phyloP scores from a whole-genome alignment of 1,284 basidiomycete genomes.

The Tylopilus sp. region DNA sequence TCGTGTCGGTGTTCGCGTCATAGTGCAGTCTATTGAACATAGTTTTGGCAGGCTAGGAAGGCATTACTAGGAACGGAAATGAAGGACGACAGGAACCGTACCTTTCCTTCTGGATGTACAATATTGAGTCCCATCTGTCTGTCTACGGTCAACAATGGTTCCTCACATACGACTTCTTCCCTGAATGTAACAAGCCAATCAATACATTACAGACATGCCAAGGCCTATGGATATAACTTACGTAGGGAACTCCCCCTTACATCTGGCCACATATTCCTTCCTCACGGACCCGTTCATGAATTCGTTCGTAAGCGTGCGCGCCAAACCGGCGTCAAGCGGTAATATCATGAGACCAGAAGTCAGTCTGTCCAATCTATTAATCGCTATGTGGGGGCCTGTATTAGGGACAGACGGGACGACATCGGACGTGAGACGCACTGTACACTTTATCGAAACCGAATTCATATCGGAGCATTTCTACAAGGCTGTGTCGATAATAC shows the following conservation, averaged over 20 bases:
- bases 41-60: conserved; percentile 76
- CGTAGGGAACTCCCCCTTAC: conserved; percentile 81
- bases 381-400: conserved; percentile 53
- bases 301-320: conserved; percentile 73
- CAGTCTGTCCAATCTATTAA: conserved; percentile 91
- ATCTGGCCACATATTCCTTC: conserved; percentile 92
- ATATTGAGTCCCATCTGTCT: conserved; percentile 95
- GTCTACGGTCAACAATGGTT: conserved; percentile 91
- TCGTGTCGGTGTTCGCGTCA: conserved; percentile 79
- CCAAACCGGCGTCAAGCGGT: conserved; percentile 73
- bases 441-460: conserved; percentile 83
- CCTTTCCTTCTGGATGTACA: conserved; percentile 92
- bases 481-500: conserved; percentile 84
- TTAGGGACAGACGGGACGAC: background rate
- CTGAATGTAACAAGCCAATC: conserved; percentile 40
- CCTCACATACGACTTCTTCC: conserved; percentile 77
- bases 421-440: conserved; percentile 53
- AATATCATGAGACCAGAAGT: conserved; percentile 98
- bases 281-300: conserved; percentile 79
- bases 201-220: background rate
- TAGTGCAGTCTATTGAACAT: conserved; percentile 87
- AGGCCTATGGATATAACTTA: conserved; percentile 39
- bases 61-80: background rate
- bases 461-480: conserved; percentile 85
- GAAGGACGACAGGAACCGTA: conserved; percentile 33